Evolutionary conservation across 768 basidiomycete species (phyloP).

Genomic region (Termitomyces sp.): DNA sequence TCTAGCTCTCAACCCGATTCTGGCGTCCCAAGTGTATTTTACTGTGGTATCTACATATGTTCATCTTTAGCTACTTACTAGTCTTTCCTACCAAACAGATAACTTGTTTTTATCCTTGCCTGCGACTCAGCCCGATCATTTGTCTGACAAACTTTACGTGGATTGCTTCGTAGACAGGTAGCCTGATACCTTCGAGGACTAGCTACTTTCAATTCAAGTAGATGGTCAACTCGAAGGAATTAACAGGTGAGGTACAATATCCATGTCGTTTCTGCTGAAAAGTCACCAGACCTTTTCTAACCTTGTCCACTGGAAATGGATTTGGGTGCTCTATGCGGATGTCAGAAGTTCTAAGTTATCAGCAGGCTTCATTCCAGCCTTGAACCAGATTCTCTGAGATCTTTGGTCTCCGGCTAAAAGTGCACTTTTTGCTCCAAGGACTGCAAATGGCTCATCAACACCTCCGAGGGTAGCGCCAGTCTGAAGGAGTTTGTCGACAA

Average conservation of each 20-base stretch:
- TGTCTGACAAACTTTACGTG: background rate
- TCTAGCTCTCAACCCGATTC: background rate
- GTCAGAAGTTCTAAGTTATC: background rate
- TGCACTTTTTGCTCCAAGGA: slow-evolving; percentile 38
- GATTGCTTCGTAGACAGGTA: background rate
- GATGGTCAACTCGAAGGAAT: too few relatives aligned
- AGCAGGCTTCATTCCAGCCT: slow-evolving; percentile 37
- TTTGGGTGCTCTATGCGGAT: background rate
- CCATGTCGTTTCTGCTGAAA: background rate
- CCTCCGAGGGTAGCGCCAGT: slow-evolving; percentile 76
- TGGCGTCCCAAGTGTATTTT: background rate
- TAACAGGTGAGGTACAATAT: too few relatives aligned
- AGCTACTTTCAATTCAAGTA: too few relatives aligned
- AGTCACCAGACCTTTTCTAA: background rate
- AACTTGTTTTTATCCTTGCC: too few relatives aligned
- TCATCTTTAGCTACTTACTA: background rate
- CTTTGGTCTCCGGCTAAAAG: slow-evolving; percentile 37
- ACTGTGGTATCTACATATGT: background rate
- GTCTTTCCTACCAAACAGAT: too few relatives aligned
- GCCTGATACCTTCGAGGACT: background rate
- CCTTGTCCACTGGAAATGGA: background rate
- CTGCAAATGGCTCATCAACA: slow-evolving; percentile 59
- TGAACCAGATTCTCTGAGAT: slow-evolving; percentile 51
- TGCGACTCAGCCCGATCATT: too few relatives aligned
- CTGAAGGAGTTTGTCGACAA: slow-evolving; percentile 63